Evolutionary conservation across 2,329 filamentous ascomycete species (phyloP), one percentile per base, ranked within the genome.

Genomic region (Penicillium sp.): DNA sequence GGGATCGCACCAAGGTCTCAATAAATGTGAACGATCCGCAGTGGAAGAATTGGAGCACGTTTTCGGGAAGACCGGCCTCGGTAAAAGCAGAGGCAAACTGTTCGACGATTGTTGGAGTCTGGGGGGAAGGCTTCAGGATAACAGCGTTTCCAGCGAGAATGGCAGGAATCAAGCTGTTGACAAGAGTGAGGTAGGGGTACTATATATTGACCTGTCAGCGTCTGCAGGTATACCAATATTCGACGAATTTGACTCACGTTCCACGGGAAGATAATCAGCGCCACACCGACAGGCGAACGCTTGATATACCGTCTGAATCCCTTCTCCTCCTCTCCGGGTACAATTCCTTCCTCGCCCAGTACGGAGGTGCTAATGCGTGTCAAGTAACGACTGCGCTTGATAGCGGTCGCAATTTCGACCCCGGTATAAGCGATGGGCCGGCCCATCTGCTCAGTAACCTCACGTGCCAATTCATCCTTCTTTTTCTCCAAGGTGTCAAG

Each of bases 401-500:
- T 80, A 7, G 90, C 90, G 15, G 91, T 97, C 28, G 81, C 73
- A 58, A 97, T 78, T 73, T 97, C 91, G 59, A 83, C 88, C 41
- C 79, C 83, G 0, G 87, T 87, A 68, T 91, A 96, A 33, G 85
- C 80, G 62, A 96, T 95, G 31, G 91, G 91, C 19, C 91, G 80
- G 37, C 91, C 91, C 90, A 97, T 97, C 74, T 97, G 90, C 66
- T 88, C 84, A 0, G 90, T 96, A 52, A 97, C 74, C 68, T 96
- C 90, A 58, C 81, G 78, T 6, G 85, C 89, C 31, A 97, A 76
- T 54, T 83, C 85, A 81, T 93, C 85, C 68, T 89, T 80, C 66
- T 82, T 83, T 43, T 82, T 78, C 15, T 73, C 70, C 26, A 97
- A 75, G 4, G 87, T 71, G 54, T 83, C 78, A 39, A 97, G 73